Percentiles rank a stretch among this genome's conserved stretches.
Conservation (phyloP, 2,329 filamentous ascomycete genomes). For the Monilinia fructigena region DNA sequence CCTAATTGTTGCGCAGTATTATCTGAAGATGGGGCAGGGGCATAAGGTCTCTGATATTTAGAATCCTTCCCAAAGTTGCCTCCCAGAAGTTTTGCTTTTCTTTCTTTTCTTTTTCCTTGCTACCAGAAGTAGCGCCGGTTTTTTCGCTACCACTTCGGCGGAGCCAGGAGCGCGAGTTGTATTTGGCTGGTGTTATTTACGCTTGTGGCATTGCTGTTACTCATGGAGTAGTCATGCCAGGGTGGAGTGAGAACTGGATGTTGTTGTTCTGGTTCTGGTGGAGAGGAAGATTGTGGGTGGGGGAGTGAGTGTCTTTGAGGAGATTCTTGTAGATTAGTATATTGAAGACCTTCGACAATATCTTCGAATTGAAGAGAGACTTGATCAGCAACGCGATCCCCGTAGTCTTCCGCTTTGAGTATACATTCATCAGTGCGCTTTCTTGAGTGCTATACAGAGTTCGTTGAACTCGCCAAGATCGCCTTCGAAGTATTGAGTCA, state of each 20-base stretch:
- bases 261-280: constrained; percentile 19
- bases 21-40: constrained; percentile 13
- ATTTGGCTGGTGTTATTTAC: constrained; percentile 10
- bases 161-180: constrained; percentile 29
- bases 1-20: constrained; percentile 20
- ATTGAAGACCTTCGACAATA: constrained; percentile 34
- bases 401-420: constrained; percentile 34
- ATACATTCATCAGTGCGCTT: constrained; percentile 39
- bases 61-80: constrained; percentile 36
- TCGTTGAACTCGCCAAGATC: constrained; percentile 39
- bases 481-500: constrained; percentile 32
- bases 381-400: constrained; percentile 31
- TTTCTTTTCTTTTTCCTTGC: constrained; percentile 27
- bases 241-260: constrained; percentile 26
- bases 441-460: constrained; percentile 37
- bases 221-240: constrained; percentile 25
- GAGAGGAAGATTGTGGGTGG: not conserved
- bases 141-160: constrained; percentile 30
- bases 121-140: not conserved
- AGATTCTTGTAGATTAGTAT: constrained; percentile 16
- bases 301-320: not conserved
- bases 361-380: constrained; percentile 36
- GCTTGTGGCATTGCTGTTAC: constrained; percentile 5
- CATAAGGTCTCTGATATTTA: constrained; percentile 31
- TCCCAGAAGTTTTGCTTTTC: constrained; percentile 41